Evolutionary conservation across 2,329 filamentous ascomycete species (phyloP), one percentile per base, ranked within the genome.

Genomic region (Epichloe typhina): DNA sequence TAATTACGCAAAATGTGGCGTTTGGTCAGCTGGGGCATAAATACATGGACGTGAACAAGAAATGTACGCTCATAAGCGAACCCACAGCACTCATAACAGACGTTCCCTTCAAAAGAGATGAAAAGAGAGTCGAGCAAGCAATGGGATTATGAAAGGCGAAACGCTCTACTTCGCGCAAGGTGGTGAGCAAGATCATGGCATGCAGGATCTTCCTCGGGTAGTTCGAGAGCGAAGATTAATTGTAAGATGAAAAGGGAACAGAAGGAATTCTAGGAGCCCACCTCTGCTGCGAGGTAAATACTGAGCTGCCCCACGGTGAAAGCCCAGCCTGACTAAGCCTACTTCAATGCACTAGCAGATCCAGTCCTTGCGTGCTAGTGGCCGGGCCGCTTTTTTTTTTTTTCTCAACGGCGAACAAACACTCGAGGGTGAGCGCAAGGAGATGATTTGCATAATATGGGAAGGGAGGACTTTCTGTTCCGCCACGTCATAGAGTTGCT

Each of bases 11-110:
- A 38, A 38, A n/a, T 1, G n/a, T 19, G 17, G 21, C 13, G 19
- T 12, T 42, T 42, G 19, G 12, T 26, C 19, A 2, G 5, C 19
- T 42, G 11, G 40, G 19, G 12, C 1, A 17, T 19, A 21, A 21
- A 19, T 5, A 33, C 12, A 33, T 33, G 15, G 36, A 15, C 9
- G 21, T 35, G 17, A 33, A 47, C 40, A 23, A 21, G 13, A 26
- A 9, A 75, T 80, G 75, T 80, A 64, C 71, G 76, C 76, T 66
- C 76, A 76, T 75, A 80, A 69, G 77, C 77, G 77, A 80, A 80
- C 75, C 77, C 71, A 69, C 67, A 65, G 69, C 70, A 70, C 72
- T 70, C 72, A 68, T 66, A 33, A 44, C 35, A 38, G 35, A 49
- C 47, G 23, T 23, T 11, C 23, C 41, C 33, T 48, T 17, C 42